A percentile compares a stretch with the other conserved stretches of the same genome.
Evolutionary conservation across 2,329 filamentous ascomycete species (phyloP).

Genomic region (Cryphonectria japonica): DNA sequence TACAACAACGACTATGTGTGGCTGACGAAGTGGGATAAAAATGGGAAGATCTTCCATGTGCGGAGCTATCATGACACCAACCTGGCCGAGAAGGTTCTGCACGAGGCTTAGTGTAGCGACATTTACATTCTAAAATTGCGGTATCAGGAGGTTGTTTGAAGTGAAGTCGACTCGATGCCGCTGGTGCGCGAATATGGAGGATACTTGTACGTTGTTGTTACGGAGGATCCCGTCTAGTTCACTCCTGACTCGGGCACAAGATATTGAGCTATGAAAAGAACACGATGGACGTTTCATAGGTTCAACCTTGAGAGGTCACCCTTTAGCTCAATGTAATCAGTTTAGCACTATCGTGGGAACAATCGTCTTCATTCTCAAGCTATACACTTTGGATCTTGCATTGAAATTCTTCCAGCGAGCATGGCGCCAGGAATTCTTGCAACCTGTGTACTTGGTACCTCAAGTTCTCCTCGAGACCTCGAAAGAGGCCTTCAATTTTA

Average conservation of each 20-base stretch:
- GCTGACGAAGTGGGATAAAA: slow-evolving; percentile 15
- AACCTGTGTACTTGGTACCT: too few relatives aligned
- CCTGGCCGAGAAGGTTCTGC: slow-evolving; percentile 13
- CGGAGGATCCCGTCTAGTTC: background rate
- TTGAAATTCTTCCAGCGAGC: background rate
- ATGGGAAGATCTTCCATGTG: slow-evolving; percentile 14
- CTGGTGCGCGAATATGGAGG: background rate
- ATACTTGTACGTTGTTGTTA: background rate
- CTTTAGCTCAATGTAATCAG: background rate
- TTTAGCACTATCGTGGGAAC: background rate
- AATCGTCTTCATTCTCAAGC: background rate
- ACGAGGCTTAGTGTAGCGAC: background rate
- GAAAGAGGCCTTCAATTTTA: too few relatives aligned
- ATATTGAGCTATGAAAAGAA: background rate
- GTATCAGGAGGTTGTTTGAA: background rate
- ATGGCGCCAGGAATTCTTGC: background rate
- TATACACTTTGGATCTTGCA: background rate
- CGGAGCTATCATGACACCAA: slow-evolving; percentile 17
- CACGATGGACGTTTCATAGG: background rate
- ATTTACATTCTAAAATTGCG: background rate
- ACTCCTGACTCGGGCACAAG: background rate
- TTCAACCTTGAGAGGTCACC: background rate
- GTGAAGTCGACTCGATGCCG: background rate
- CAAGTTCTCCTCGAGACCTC: too few relatives aligned
- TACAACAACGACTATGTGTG: slow-evolving; percentile 21